Evolutionary conservation across 257 asterid species (phyloP).

Genomic region (Solanum rostratum): DNA sequence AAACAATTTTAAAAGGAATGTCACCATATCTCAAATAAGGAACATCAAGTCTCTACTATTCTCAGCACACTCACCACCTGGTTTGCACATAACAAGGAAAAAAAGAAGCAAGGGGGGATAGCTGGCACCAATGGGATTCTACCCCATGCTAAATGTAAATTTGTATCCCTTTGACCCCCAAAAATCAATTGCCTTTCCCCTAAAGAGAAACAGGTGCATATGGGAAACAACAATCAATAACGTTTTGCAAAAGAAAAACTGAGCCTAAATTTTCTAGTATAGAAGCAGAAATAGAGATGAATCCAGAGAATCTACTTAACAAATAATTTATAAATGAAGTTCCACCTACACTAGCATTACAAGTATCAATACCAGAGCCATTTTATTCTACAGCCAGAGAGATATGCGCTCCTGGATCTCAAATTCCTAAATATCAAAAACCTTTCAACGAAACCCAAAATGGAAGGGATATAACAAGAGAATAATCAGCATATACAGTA

Average conservation of each 20-base stretch:
- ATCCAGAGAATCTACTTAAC: neutral
- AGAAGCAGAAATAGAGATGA: neutral
- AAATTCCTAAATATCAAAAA: neutral
- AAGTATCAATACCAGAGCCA: neutral
- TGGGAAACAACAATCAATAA: neutral
- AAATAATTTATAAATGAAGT: neutral
- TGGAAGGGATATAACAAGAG: conserved; percentile 1
- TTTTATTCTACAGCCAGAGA: neutral
- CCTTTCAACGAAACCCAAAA: neutral
- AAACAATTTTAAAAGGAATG: neutral
- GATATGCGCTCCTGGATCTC: neutral
- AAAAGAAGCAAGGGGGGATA: neutral
- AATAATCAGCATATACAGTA: neutral
- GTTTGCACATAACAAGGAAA: neutral
- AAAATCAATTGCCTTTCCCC: neutral
- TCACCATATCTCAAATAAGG: neutral
- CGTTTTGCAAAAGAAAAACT: neutral
- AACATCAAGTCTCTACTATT: neutral
- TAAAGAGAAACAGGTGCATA: neutral
- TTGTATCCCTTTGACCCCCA: neutral
- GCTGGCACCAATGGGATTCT: neutral
- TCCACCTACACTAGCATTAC: neutral
- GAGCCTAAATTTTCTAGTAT: neutral
- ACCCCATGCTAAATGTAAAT: neutral
- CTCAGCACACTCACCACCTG: neutral